These are phyloP conservation scores for Leptomonas pyrrhocoris DNA, from an alignment of 208 protist genomes.

Conservation along the genomic window DNA sequence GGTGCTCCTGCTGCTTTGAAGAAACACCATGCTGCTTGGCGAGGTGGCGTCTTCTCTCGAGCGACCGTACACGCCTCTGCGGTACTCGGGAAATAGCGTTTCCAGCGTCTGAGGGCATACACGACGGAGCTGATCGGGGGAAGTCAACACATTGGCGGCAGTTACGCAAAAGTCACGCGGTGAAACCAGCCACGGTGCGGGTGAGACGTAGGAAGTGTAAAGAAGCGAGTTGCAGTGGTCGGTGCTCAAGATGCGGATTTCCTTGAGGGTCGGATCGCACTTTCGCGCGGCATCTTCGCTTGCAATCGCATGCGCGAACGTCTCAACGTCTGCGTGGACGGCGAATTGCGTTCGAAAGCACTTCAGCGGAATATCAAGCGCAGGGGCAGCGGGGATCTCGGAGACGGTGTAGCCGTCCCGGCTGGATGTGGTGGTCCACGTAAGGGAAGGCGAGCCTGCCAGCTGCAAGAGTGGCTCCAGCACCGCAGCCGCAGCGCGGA, in stretches of 20 bases:
- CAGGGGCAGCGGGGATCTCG: slow-evolving; percentile 8
- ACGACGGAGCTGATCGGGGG: slow-evolving; percentile 8
- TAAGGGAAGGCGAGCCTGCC: neutral
- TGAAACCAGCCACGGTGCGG: slow-evolving; percentile 35
- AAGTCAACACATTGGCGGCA: slow-evolving; percentile 20
- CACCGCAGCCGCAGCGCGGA: slow-evolving; percentile 20
- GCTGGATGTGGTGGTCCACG: slow-evolving; percentile 14
- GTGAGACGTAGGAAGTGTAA: slow-evolving; percentile 51
- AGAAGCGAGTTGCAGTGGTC: slow-evolving; percentile 21
- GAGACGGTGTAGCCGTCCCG: slow-evolving; percentile 14
- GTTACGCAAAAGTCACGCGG: slow-evolving; percentile 52
- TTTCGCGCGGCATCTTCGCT: slow-evolving; percentile 13
- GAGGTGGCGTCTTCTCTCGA: neutral
- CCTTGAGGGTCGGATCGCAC: slow-evolving; percentile 36
- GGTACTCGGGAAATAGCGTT: slow-evolving; percentile 2
- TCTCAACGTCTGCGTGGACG: slow-evolving; percentile 25
- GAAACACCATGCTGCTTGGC: slow-evolving; percentile 5
- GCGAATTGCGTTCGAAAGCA: slow-evolving; percentile 37
- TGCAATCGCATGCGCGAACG: slow-evolving; percentile 15
- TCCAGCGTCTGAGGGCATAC: neutral
- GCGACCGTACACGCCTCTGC: neutral
- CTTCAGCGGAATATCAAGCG: slow-evolving; percentile 22
- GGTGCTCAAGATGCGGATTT: slow-evolving; percentile 25
- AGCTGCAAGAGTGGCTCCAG: slow-evolving; percentile 20
- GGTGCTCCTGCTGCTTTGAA: slow-evolving; percentile 37